Evolutionary conservation across 495 filamentous ascomycete genomes (phyloP), one percentile per base, ranked within the genome.

Genomic region (Hypomontagnella monticulosa): DNA sequence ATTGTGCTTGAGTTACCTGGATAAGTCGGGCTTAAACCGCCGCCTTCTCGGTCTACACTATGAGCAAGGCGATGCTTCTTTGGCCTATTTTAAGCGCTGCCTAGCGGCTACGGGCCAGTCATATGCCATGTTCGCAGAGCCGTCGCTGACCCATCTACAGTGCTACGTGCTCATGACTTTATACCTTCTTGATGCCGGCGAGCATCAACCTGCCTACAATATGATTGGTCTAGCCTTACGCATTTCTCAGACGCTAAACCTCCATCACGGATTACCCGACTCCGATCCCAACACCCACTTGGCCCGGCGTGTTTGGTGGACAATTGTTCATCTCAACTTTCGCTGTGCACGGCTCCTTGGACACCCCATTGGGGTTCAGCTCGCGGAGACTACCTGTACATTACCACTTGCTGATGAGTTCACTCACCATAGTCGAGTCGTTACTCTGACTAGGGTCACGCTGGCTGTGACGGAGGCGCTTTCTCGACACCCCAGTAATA

Each of bases 181-280:
- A 36, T 61, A 61, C 15, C 48, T 61, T 0, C 57, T 61, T 30
- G 32, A 57, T 11, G 54, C 33, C 2, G 54, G 69, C 4, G 66
- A 76, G 30, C 61, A 73, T n/a, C 66, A 69, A 10, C 61, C 71
- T 8, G 73, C 75, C 11, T 75, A 77, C 62, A 75, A 75, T 43
- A 73, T 77, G 51, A 69, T 73, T 8, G 73, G 75, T 1, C 53
- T 73, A 1, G 75, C 69, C 14, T 34, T 73, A 7, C 65, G 75
- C n/a, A 70, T 73, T 20, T 65, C 73, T 19, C 75, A 75, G 43
- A 68, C 70, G 0, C 64, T 77, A 3, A 67, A 74, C 47, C 38
- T 69, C 10, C 55, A 73, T 40, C 33, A 36, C n/a, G 51, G 60
- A n/a, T 33, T 61, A 15, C 55, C 23, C 4, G 57, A 59, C 4